Evolutionary conservation across 2,329 filamentous ascomycete genomes (phyloP).

Genomic region (Magnaporthiopsis poae): DNA sequence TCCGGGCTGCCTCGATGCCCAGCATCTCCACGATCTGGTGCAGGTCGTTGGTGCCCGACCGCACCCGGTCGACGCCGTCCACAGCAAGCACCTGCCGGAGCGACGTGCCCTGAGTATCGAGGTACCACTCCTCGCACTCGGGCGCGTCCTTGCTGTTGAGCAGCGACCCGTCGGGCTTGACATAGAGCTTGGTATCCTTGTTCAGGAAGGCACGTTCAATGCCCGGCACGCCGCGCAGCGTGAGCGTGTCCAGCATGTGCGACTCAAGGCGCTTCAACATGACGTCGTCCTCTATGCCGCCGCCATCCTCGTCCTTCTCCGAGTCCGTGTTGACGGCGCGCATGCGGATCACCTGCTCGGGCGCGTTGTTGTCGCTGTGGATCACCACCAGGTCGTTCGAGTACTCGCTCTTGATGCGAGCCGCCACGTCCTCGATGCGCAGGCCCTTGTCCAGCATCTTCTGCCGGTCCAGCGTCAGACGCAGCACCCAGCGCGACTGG

Average conservation of each 20-base stretch:
- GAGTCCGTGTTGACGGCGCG: constrained; percentile 64
- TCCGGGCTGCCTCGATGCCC: constrained; percentile 87
- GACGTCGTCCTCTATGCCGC: constrained; percentile 65
- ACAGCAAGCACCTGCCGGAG: constrained; percentile 76
- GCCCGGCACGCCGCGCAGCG: constrained; percentile 78
- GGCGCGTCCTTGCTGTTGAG: constrained; percentile 63
- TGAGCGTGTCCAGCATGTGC: constrained; percentile 82
- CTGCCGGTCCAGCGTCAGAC: constrained; percentile 84
- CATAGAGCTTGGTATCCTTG: constrained; percentile 60
- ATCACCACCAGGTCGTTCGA: constrained; percentile 78
- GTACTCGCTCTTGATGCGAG: constrained; percentile 82
- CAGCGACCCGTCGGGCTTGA: constrained; percentile 60
- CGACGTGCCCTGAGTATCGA: constrained; percentile 87
- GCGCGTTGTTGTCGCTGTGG: constrained; percentile 96
- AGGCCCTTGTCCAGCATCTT: constrained; percentile 93
- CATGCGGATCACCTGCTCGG: constrained; percentile 87
- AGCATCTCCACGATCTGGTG: constrained; percentile 91
- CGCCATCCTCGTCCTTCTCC: constrained; percentile 58
- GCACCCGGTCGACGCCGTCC: constrained; percentile 73
- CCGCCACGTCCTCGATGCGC: constrained; percentile 80
- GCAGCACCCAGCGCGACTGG: constrained; percentile 90
- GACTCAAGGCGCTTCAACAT: constrained; percentile 87
- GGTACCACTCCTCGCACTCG: constrained; percentile 81
- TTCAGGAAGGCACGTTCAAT: constrained; percentile 91
- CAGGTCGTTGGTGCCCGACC: constrained; percentile 91